Evolutionary conservation across 768 basidiomycete genomes (phyloP), one percentile per base, ranked within the genome.

Genomic region (Crucibulum laeve): DNA sequence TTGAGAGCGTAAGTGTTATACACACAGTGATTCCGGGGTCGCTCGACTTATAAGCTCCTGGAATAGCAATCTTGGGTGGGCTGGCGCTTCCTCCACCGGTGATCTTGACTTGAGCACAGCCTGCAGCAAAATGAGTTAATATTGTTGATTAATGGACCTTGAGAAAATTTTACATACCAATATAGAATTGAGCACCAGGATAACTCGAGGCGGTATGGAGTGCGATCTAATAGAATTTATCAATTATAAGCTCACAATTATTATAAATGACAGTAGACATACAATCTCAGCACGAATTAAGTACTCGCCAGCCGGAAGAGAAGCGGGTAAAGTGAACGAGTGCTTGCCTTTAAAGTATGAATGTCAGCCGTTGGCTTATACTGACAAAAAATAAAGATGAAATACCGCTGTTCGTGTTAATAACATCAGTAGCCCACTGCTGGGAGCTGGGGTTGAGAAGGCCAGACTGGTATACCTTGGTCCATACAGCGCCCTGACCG

Each of bases 11-110:
- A 30, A 30, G 6, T 11, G 35, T 8, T 8, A 17, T 10, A 11
- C 58, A 41, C 42, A 74, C 65, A 13, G 74, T 74, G 58, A 76
- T 73, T 36, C 76, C 76, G 28, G 76, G 76, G 57, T 77, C 76
- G 34, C 62, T 59, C 21, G 54, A 45, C 40, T 69, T 56, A 58
- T 78, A 78, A 8, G 67, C 65, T 39, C 76, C 76, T 1, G 76
- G 75, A 21, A 77, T 50, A 37, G 73, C 61, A 45, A 77, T 67
- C 55, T 67, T 75, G 8, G 74, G 70, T 4, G 74, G 74, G 53
- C 47, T 67, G 24, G 71, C 74, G 44, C 55, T 71, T 38, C 73
- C 73, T 17, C 71, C 71, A 30, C 68, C 54, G 4, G 69, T 58
- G 50, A 76, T 70, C 40, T 62, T 68, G 43, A 74, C 69, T 51